phyloP scores from a whole-genome alignment of 257 asterid genomes.

The Solanum arcanum region DNA sequence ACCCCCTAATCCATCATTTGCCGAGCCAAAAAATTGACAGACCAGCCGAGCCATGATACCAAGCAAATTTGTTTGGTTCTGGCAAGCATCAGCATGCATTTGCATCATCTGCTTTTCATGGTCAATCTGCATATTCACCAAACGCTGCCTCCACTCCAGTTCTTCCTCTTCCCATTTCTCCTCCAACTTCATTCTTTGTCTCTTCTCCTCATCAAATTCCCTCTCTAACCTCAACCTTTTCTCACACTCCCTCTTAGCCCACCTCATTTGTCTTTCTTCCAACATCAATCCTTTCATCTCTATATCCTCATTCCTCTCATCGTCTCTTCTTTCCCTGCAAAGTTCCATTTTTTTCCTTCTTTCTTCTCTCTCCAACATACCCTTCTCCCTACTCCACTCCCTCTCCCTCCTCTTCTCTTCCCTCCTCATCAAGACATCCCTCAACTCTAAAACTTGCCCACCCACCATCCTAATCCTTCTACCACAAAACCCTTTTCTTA shows the following conservation, averaged over 20 bases:
- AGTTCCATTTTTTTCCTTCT: conserved; percentile 28
- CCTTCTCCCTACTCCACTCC: conserved; percentile 51
- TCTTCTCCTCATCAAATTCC: conserved; percentile 57
- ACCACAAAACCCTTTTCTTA: conserved; percentile 24
- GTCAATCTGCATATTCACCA: conserved; percentile 69
- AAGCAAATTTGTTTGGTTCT: conserved; percentile 73
- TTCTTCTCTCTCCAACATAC: conserved; percentile 16
- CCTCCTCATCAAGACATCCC: conserved; percentile 47
- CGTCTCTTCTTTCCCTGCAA: conserved; percentile 18
- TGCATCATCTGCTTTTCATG: conserved; percentile 95
- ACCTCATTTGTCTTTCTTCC: conserved; percentile 40
- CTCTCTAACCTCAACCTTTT: conserved; percentile 47
- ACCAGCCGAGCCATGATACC: conserved; percentile 56
- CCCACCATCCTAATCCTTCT: conserved; percentile 43
- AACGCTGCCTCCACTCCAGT: conserved; percentile 85
- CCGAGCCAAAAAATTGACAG: conserved; percentile 72
- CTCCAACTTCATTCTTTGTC: conserved; percentile 57
- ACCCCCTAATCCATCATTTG: conserved; percentile 53
- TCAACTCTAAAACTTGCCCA: conserved; percentile 51
- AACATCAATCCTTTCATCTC: conserved; percentile 35
- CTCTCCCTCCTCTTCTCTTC: conserved; percentile 71
- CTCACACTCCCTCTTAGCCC: conserved; percentile 53
- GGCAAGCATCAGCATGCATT: conserved; percentile 85
- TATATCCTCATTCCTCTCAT: conserved; percentile 34
- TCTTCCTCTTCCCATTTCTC: conserved; percentile 84